Base-by-base conservation (phyloP, 768 basidiomycete genomes). In the Chalciporus pseudorubinellus region DNA sequence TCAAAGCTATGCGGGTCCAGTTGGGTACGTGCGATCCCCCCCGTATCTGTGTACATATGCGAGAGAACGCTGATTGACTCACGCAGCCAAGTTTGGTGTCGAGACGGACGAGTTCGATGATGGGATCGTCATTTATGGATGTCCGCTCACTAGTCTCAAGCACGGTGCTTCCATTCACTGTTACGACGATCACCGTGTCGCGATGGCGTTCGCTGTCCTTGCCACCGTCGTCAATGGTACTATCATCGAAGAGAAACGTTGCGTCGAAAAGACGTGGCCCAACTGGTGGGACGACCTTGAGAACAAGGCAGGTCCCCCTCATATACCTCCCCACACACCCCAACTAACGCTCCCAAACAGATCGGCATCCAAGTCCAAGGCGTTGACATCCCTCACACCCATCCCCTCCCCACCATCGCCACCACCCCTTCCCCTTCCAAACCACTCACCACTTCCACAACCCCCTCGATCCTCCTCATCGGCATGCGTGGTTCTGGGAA, bases 181-280 rank as follows among this genome's bases (percentile, higher is more conserved):
- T 64, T 99, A 98, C 63, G 95, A 98, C 68, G 97, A 98, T 56
- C 97, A 99, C 66, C 89, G 97, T 39, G 95, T 99, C 8, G 95
- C 94, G 9, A 98, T 99, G 97, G 92, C 95, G 0, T 98, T 98
- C 75, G 85, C 89, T 55, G 93, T 98, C 28, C 74, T 98, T 36
- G 84, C 86, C 18, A 78, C 86, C 4, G 79, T 92, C 4, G 71
- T 92, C 36, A 71, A 77, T 29, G 82, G 79, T n/a, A 89, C 90
- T 3, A 73, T 92, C 57, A 77, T 98, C 24, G 94, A 98, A 64
- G 95, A 98, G 74, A 95, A 95, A 71, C 78, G 95, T 48, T 98
- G 97, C 63, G 97, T 99, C 28, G 95, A 95, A 72, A 99, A 99
- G 80, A 99, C 95, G 0, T 99, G 95, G 95, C 97, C 97, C 0